Evolutionary conservation across 2,329 filamentous ascomycete species (phyloP), one percentile per base, ranked within the genome.

Genomic region (Delphinella strobiligena): DNA sequence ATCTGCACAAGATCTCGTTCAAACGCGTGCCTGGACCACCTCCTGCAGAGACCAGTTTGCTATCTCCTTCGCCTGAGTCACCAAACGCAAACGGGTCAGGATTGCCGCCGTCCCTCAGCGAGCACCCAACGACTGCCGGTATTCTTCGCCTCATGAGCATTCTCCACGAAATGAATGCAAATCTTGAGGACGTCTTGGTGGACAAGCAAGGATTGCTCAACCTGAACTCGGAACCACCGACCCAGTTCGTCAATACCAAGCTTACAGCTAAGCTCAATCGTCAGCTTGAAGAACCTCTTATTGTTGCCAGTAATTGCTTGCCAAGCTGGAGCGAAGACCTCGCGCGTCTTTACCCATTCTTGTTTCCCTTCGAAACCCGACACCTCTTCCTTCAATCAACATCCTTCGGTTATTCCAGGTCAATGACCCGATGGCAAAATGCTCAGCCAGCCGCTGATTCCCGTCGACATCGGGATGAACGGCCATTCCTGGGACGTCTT

Each of bases 231-330:
- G 89, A 96, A 60, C 84, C 89, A 0, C 62, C 93, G 34, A 81
- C 88, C 2, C 88, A 96, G 50, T 98, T 98, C 52, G 91, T 98
- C 62, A 98, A 98, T 56, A 95, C 91, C 0, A 98, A 98, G 60
- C 74, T 98, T 29, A 98, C 91, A 0, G 93, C 91, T 1, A 98
- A 98, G 64, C 74, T 98, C 41, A 98, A 98, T 55, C 80, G 91
- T 19, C 93, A 98, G 59, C 68, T 98, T 10, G 91, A 98, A 56
- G 93, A 98, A 62, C 91, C 91, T 8, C 66, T 98, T 47, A 93
- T 98, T 48, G 91, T 98, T 37, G 91, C 91, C 3, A 96, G 91
- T 63, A 93, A 89, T 54, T 98, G 91, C 57, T 69, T 98, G 29
- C 91, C 91, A 3, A 86, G 75, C 54, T 98, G 91, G 91, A 93